Evolutionary conservation across 768 basidiomycete genomes (phyloP), one percentile per base, ranked within the genome.

Genomic region (Fomitopsis pulvina): DNA sequence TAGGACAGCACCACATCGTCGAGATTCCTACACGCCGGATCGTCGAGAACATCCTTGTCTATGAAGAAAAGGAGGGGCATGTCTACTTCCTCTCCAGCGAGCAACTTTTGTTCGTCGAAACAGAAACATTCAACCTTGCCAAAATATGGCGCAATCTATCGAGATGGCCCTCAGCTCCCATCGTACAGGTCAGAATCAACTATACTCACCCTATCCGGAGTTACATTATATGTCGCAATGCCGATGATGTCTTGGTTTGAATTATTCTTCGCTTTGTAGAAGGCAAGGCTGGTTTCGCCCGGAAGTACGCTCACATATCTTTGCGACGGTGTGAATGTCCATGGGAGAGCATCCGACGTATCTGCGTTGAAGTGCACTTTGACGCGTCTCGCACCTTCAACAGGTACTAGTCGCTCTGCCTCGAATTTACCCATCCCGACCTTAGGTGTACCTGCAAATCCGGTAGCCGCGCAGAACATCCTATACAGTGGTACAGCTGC

Each of bases 51-150:
- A 63, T 98, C 96, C 56, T 92, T 89, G 73, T 99, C 96, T 58
- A 99, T 95, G 74, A 99, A 99, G 72, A 99, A 99, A 49, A 99
- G 78, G 18, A 99, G 76, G 2, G 96, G 96, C 79, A 99, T 91
- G 67, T 99, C 96, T 28, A 99, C 88, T 68, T 97, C 93, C 70
- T 99, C 96, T 25, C 87, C 85, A 0, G 94, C 93, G 22, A 96
- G 73, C 9, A 99, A 79, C 59, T 85, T 88, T 68, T 99, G 96
- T 64, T 99, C 96, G 66, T 99, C 96, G 58, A 99, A 99, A 68
- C 96, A 99, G 73, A 99, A 99, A 58, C 96, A 99, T 66, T 99
- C 96, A 11, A 99, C 92, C 71, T 99, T 99, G 45, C 94, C 92
- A 63, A 99, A 99, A 67, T 98, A 98, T 0, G 95, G 93, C 8